Percentiles rank a stretch among this genome's conserved stretches.
phyloP scores from a whole-genome alignment of 805 yeast species.

The Nakazawaea sp. region DNA sequence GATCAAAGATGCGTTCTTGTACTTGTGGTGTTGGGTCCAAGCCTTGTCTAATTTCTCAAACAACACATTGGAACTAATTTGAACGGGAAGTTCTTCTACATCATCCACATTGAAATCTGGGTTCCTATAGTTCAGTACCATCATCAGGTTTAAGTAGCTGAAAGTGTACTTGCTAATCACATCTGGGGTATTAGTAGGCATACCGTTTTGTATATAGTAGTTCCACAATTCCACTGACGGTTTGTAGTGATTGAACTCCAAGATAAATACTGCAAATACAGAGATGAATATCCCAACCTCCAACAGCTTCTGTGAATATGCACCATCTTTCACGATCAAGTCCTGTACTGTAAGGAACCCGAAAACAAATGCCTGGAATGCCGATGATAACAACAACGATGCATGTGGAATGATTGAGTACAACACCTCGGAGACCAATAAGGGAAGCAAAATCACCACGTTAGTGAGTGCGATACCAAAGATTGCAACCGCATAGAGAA shows the following conservation, averaged over 20 bases:
- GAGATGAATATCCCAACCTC: too few relatives aligned
- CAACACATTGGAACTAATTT: constrained; percentile 11
- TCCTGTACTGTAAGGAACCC: not conserved
- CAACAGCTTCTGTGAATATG: too few relatives aligned
- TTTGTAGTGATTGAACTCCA: constrained; percentile 4
- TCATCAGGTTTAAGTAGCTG: constrained; percentile 84
- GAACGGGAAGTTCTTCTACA: constrained; percentile 14
- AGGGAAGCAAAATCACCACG: too few relatives aligned
- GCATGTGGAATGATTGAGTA: not conserved
- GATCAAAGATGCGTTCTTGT: too few relatives aligned
- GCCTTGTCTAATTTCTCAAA: too few relatives aligned
- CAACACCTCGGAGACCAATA: not conserved
- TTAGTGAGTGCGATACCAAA: too few relatives aligned
- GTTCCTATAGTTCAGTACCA: constrained; percentile 57
- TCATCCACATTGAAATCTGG: not conserved
- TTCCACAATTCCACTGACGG: constrained; percentile 13
- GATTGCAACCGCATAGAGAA: too few relatives aligned
- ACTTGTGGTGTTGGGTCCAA: too few relatives aligned
- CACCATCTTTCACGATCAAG: too few relatives aligned
- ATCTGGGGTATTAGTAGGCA: too few relatives aligned
- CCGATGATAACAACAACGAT: not conserved
- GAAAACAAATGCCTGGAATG: not conserved
- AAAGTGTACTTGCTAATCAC: constrained; percentile 75
- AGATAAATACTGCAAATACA: not conserved
- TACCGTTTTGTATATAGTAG: constrained; percentile 28